phyloP scores from a whole-genome alignment of 2,329 filamentous ascomycete species.

The Davidsoniella eucalypti region DNA sequence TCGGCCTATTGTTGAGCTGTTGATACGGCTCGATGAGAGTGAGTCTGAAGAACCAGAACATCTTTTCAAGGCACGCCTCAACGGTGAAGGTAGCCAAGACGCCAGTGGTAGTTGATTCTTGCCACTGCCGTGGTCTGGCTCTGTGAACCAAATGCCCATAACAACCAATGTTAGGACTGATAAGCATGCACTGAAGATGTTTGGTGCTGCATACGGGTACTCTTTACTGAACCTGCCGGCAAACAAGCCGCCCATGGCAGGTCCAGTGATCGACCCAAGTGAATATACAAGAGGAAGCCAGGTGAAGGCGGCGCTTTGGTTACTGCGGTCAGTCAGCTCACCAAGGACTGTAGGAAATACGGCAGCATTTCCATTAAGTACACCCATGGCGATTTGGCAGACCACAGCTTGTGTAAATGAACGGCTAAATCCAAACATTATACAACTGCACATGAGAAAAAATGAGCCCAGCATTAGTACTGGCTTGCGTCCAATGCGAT shows the following conservation, averaged over 20 bases:
- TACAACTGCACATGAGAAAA: slow-evolving; percentile 66
- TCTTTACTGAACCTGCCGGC: slow-evolving; percentile 43
- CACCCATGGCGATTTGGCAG: slow-evolving; percentile 78
- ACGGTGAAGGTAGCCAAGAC: too few relatives aligned
- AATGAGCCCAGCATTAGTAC: slow-evolving; percentile 63
- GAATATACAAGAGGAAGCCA: slow-evolving; percentile 96
- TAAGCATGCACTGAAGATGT: slow-evolving; percentile 58
- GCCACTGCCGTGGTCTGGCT: slow-evolving; percentile 33
- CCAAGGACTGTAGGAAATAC: slow-evolving; percentile 87
- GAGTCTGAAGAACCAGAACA: neutral
- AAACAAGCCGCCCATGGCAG: slow-evolving; percentile 73
- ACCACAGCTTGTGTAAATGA: slow-evolving; percentile 70
- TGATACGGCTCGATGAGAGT: neutral
- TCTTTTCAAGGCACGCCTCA: too few relatives aligned
- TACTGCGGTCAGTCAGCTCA: slow-evolving; percentile 86
- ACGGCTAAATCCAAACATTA: slow-evolving; percentile 72
- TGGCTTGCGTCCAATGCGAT: slow-evolving; percentile 56
- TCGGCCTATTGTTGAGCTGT: neutral
- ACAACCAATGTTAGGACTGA: slow-evolving; percentile 57
- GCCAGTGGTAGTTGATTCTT: too few relatives aligned
- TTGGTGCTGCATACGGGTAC: slow-evolving; percentile 76
- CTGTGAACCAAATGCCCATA: slow-evolving; percentile 67
- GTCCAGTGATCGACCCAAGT: slow-evolving; percentile 81
- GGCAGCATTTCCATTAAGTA: slow-evolving; percentile 88
- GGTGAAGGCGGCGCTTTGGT: slow-evolving; percentile 84